Conservation (phyloP, 225 moss, liverwort and hornwort genomes). For the Bryum argenteum region DNA sequence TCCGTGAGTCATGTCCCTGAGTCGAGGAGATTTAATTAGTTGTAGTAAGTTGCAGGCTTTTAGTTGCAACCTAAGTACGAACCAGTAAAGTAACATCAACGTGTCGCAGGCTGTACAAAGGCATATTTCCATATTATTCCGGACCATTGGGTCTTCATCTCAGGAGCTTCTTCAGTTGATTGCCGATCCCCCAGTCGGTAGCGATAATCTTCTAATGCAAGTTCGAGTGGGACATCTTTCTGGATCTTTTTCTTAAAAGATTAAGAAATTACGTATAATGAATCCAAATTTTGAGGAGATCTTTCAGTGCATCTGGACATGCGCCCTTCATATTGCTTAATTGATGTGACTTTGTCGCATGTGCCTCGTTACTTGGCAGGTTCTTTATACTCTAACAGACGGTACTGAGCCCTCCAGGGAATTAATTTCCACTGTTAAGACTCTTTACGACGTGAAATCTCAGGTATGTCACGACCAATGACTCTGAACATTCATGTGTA, state of each 20-base stretch:
- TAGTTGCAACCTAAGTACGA: not conserved
- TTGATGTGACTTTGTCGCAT: conserved; percentile 22
- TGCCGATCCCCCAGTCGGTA: conserved; percentile 88
- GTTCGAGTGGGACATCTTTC: conserved; percentile 40
- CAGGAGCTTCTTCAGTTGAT: conserved; percentile 89
- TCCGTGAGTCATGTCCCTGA: not conserved
- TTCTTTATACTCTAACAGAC: conserved; percentile 91
- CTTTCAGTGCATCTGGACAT: not conserved
- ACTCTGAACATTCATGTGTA: conserved; percentile 3
- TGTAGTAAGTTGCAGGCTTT: conserved; percentile 2
- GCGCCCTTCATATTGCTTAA: conserved; percentile 12
- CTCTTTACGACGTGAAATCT: conserved; percentile 84
- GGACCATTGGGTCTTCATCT: conserved; percentile 96
- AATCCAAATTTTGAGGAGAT: no score
- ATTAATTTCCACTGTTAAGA: conserved; percentile 88
- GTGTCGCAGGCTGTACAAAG: conserved; percentile 87
- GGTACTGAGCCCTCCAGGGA: conserved; percentile 86
- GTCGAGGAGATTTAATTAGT: not conserved
- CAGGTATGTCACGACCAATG: conserved; percentile 54
- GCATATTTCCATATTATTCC: conserved; percentile 90
- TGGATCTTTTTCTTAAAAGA: conserved; percentile 6
- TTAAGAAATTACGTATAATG: not conserved
- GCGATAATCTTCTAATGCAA: conserved; percentile 90
- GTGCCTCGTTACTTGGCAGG: conserved; percentile 58
- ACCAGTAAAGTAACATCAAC: conserved; percentile 20